These are phyloP conservation scores for Suillus sp. DNA, from an alignment of 768 basidiomycete species.

Conservation along the genomic window DNA sequence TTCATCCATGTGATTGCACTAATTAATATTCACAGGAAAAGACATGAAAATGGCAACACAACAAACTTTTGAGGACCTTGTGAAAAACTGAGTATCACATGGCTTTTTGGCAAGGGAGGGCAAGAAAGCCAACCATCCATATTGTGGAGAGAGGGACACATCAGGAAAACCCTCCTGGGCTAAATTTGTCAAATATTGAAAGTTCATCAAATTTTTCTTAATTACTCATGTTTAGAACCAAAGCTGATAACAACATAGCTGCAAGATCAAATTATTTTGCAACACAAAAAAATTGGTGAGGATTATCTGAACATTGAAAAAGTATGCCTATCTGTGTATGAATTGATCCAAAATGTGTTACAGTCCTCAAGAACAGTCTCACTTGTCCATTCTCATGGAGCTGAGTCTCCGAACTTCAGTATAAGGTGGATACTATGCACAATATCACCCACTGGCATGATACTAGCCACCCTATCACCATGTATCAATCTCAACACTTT, in stretches of 20 bases:
- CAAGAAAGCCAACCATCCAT: slow-evolving; percentile 14
- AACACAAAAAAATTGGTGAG: background rate
- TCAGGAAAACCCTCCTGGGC: background rate
- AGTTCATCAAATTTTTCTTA: background rate
- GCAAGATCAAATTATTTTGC: slow-evolving; percentile 14
- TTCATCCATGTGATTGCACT: background rate
- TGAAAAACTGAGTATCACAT: background rate
- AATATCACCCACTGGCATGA: slow-evolving; percentile 24
- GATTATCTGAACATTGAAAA: background rate
- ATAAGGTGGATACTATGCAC: slow-evolving; percentile 32
- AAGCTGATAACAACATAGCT: background rate
- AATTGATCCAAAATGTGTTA: background rate
- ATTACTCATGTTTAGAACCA: background rate
- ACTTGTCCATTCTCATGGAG: slow-evolving; percentile 32
- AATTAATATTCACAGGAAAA: background rate
- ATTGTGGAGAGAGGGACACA: slow-evolving; percentile 13
- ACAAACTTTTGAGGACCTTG: background rate
- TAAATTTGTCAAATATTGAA: background rate
- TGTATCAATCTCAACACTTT: slow-evolving; percentile 18
- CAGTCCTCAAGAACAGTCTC: background rate
- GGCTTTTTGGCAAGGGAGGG: background rate
- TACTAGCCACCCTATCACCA: background rate
- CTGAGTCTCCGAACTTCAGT: slow-evolving; percentile 34
- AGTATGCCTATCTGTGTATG: background rate
- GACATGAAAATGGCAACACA: slow-evolving; percentile 1